Evolutionary conservation across 345 rosid species (phyloP).

Genomic region (Toxicodendron radicans): DNA sequence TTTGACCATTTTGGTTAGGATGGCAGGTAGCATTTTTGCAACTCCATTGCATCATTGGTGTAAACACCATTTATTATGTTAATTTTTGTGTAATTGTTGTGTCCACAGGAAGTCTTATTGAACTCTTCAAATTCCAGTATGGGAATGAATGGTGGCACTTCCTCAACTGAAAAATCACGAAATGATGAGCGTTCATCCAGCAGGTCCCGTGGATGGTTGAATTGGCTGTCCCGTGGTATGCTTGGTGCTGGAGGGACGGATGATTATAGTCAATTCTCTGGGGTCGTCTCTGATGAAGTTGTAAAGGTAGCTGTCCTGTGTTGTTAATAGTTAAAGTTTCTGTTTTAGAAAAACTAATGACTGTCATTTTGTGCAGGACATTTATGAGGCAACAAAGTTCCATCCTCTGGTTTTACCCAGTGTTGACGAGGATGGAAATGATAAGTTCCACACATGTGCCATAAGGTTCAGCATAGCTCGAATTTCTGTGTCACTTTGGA

Average conservation of each 20-base stretch:
- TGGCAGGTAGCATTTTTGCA: not conserved
- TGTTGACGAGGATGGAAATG: slow-evolving; percentile 42
- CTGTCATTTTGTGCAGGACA: slow-evolving; percentile 57
- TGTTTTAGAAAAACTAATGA: slow-evolving; percentile 10
- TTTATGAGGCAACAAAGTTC: slow-evolving; percentile 85
- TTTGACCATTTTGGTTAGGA: not conserved
- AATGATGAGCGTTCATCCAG: slow-evolving; percentile 53
- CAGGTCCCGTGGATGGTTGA: slow-evolving; percentile 89
- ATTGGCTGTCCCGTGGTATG: slow-evolving; percentile 97
- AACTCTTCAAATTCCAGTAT: slow-evolving; percentile 33
- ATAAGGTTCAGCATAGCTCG: slow-evolving; percentile 50
- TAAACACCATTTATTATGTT: not conserved
- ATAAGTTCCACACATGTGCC: slow-evolving; percentile 50
- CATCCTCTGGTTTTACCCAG: slow-evolving; percentile 49
- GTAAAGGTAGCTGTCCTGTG: slow-evolving; percentile 56
- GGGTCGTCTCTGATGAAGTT: slow-evolving; percentile 91
- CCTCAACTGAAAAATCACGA: slow-evolving; percentile 47
- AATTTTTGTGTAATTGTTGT: slow-evolving; percentile 14
- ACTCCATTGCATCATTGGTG: not conserved
- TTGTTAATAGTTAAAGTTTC: slow-evolving; percentile 18
- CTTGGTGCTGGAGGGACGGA: slow-evolving; percentile 99
- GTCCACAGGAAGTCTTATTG: slow-evolving; percentile 54
- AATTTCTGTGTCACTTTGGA: slow-evolving; percentile 51
- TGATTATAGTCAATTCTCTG: slow-evolving; percentile 90
- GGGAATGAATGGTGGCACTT: slow-evolving; percentile 32